These are phyloP conservation scores for Aspergillus cavernicola DNA, from an alignment of 495 filamentous ascomycete species.

Conservation along the genomic window DNA sequence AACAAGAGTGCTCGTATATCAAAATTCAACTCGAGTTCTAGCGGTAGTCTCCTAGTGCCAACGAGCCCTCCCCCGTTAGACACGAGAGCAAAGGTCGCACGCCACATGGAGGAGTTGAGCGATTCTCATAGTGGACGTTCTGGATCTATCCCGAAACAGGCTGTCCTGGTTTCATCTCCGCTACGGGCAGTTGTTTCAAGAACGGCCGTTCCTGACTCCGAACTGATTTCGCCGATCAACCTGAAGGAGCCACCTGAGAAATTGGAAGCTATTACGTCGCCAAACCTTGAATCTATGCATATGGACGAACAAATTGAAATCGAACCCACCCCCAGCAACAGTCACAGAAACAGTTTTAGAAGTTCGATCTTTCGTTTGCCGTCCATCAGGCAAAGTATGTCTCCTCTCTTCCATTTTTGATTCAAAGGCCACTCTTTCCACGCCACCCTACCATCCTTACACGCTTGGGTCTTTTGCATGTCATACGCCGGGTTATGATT, in stretches of 20 bases:
- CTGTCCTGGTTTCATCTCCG: constrained; percentile 17
- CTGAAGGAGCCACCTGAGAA: background rate
- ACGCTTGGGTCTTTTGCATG: no score
- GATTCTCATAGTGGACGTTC: background rate
- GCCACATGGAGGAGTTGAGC: constrained; percentile 2
- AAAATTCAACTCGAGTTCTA: background rate
- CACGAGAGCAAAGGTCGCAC: background rate
- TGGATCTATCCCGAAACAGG: constrained; percentile 10
- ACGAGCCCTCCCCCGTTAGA: background rate
- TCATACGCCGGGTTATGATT: no score
- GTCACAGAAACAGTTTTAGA: background rate
- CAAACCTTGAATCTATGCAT: background rate
- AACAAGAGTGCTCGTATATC: constrained; percentile 3
- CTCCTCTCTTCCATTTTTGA: constrained; percentile 7
- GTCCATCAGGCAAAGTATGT: constrained; percentile 12
- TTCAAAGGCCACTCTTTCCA: background rate
- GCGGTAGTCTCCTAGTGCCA: background rate
- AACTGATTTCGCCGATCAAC: background rate
- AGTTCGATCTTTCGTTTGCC: constrained; percentile 11
- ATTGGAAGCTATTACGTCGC: background rate
- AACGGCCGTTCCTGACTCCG: constrained; percentile 4
- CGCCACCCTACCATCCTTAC: background rate
- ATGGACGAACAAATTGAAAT: background rate
- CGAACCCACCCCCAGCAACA: background rate
- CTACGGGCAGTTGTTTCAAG: constrained; percentile 11